Conservation (phyloP, 768 basidiomycete genomes). For the Boletales sp. region DNA sequence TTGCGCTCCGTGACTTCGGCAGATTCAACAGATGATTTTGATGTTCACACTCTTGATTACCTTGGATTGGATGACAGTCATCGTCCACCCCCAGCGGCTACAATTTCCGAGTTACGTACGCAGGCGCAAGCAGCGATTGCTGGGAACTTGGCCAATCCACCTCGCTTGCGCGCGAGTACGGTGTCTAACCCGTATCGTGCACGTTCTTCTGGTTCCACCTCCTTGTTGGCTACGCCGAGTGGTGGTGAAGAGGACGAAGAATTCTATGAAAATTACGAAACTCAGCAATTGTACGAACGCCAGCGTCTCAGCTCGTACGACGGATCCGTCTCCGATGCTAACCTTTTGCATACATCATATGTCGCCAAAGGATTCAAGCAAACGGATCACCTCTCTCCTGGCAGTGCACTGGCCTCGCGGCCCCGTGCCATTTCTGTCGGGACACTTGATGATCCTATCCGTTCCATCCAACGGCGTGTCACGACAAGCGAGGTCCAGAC, state of each 20-base stretch:
- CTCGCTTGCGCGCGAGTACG: conserved; percentile 83
- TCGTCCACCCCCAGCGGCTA: conserved; percentile 76
- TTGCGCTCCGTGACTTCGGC: conserved; percentile 75
- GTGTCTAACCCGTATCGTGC: conserved; percentile 90
- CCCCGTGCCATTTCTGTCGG: conserved; percentile 90
- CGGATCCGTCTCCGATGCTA: conserved; percentile 44
- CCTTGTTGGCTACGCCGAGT: conserved; percentile 58
- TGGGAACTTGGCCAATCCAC: conserved; percentile 73
- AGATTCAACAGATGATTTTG: conserved; percentile 82
- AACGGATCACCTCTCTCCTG: conserved; percentile 57
- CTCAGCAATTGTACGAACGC: conserved; percentile 38
- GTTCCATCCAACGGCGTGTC: conserved; percentile 63
- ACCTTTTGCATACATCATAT: conserved; percentile 54
- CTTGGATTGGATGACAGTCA: conserved; percentile 85
- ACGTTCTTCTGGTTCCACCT: conserved; percentile 54
- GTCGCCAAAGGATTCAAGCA: conserved; percentile 73
- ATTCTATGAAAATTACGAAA: conserved; percentile 60
- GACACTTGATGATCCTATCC: conserved; percentile 76
- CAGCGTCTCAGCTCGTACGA: conserved; percentile 66
- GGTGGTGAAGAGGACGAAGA: conserved; percentile 74
- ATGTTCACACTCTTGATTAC: conserved; percentile 94
- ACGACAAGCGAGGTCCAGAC: conserved; percentile 52
- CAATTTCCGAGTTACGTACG: conserved; percentile 82
- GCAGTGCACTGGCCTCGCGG: conserved; percentile 42
- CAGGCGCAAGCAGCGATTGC: conserved; percentile 91